Evolutionary conservation across 2,329 filamentous ascomycete species (phyloP).

Genomic region (Colletotrichum simmondsii): DNA sequence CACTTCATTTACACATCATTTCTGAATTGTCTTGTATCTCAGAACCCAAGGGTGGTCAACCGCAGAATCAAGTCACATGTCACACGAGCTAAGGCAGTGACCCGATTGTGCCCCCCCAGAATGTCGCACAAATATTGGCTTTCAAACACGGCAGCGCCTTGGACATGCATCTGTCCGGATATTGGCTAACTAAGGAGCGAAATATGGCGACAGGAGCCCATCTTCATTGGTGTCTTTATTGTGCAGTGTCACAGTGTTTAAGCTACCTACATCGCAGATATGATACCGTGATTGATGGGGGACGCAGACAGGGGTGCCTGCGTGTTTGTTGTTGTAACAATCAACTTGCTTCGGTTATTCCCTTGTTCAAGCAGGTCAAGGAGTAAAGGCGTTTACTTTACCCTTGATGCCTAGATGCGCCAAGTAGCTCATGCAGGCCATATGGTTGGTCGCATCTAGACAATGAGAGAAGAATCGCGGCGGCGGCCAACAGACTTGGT

Average conservation of each 20-base stretch:
- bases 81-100: not conserved
- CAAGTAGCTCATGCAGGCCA: not conserved
- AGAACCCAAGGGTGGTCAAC: too few relatives aligned
- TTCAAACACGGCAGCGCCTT: not conserved
- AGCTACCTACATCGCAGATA: not conserved
- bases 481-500: not conserved
- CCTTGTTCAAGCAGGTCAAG: not conserved
- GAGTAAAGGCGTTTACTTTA: not conserved
- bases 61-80: too few relatives aligned
- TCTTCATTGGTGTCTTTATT: not conserved
- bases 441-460: not conserved
- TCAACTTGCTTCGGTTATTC: not conserved
- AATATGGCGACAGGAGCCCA: not conserved
- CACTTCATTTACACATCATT: not conserved
- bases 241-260: not conserved
- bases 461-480: not conserved
- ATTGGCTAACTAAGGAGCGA: not conserved
- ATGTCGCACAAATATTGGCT: not conserved
- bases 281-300: not conserved
- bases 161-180: not conserved
- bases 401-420: not conserved
- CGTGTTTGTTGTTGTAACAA: not conserved
- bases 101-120: conserved; percentile 2
- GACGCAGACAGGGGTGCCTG: not conserved
- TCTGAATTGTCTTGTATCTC: not conserved